phyloP scores from a whole-genome alignment of 2,329 filamentous ascomycete genomes.

The Fusarium dimerum region DNA sequence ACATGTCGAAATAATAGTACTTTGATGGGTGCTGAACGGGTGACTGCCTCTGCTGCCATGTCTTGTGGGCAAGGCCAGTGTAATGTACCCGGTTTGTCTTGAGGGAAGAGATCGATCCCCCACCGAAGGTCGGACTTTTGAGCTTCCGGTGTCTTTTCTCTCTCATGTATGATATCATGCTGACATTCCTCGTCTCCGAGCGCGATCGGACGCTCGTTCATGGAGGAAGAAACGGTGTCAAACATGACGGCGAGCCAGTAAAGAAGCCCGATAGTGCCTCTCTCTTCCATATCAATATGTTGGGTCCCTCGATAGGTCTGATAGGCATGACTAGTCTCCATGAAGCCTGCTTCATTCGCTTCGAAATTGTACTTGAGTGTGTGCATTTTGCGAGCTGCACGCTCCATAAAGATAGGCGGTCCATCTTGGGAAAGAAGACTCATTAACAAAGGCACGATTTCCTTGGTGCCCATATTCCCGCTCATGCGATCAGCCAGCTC shows the following conservation, averaged over 20 bases:
- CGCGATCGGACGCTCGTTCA: constrained; percentile 40
- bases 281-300: constrained; percentile 19
- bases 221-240: constrained; percentile 56
- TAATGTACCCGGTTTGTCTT: constrained; percentile 27
- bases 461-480: not conserved
- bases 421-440: constrained; percentile 24
- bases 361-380: constrained; percentile 23
- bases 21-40: constrained; percentile 54
- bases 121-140: constrained; percentile 5
- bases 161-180: constrained; percentile 23
- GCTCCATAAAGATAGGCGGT: constrained; percentile 22
- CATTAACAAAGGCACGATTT: constrained; percentile 10
- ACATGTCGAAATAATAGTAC: constrained; percentile 57
- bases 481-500: not conserved
- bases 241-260: constrained; percentile 63
- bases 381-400: constrained; percentile 27
- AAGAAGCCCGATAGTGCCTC: constrained; percentile 51
- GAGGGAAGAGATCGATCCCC: constrained; percentile 14
- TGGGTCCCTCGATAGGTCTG: constrained; percentile 1
- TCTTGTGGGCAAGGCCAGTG: constrained; percentile 55
- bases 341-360: constrained; percentile 15
- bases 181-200: constrained; percentile 41
- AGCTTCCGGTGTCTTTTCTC: not conserved
- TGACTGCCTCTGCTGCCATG: not conserved
- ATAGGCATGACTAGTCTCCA: not conserved